Evolutionary conservation across 1,284 basidiomycete species (phyloP), one percentile per base, ranked within the genome.

Genomic region (Lentinula novae-zelandiae): DNA sequence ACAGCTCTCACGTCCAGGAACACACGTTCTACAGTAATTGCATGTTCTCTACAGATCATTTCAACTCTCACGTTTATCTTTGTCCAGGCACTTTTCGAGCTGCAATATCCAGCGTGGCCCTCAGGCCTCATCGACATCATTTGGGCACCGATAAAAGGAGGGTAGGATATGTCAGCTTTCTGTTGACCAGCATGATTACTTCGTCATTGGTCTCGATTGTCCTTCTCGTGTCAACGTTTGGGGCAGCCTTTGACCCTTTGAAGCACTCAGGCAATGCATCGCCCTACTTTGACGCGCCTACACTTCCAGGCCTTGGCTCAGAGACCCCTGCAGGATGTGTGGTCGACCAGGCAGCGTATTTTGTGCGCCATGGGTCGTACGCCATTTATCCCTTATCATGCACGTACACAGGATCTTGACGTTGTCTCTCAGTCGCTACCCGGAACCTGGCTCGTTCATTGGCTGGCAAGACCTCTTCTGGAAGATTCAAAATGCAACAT

Each of bases 271-370:
- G 77, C 0, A 68, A 73, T 5, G 73, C 74, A 0, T 76, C 75
- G 2, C 77, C 77, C 0, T 80, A 78, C 63, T 80, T 79, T 58
- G 70, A 75, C 54, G 77, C 77, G 1, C 77, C 78, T 1, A 68
- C 73, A 2, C 75, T 74, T 61, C 69, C 68, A 40, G 75, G 71
- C 10, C 70, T 78, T 36, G 38, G 69, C 0, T 22, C 54, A 5
- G 62, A 67, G 1, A 74, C 71, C 0, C 78, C 78, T 0, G 53
- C 67, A 0, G 74, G 73, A 42, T 80, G 78, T 57, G 64, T 68
- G 1, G 76, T 80, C 0, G 77, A 79, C 46, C 77, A 78, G 57
- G 77, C 77, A 0, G 77, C 78, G 1, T 80, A 78, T 60, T 75
- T 78, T 15, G 61, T 77, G 5, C 72, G 78, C 0, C 77, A 79